Evolutionary conservation across 148 eudicot genomes (phyloP).

Genomic region (Tetragonia tetragonoides): DNA sequence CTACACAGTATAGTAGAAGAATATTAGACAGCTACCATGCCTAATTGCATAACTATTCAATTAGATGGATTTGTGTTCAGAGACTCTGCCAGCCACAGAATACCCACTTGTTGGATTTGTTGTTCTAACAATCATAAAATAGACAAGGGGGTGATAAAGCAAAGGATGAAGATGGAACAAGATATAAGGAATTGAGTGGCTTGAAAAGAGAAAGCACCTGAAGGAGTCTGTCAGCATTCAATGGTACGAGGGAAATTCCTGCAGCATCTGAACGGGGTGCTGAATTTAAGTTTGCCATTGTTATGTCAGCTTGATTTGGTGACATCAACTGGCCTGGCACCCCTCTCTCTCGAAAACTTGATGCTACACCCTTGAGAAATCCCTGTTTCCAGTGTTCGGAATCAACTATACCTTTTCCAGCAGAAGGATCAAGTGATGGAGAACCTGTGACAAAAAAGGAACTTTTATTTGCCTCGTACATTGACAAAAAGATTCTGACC

Average conservation of each 20-base stretch:
- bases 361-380: constrained; percentile 31
- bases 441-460: constrained; percentile 11
- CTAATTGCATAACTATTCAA: no score
- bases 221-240: constrained; percentile 37
- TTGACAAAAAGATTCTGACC: neutral
- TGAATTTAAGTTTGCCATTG: constrained; percentile 24
- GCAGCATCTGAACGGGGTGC: constrained; percentile 45
- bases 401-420: constrained; percentile 43
- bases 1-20: no score
- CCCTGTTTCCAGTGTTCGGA: constrained; percentile 52
- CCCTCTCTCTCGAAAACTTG: constrained; percentile 39
- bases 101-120: no score
- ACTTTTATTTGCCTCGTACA: constrained; percentile 4
- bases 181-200: neutral
- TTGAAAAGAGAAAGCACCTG: constrained; percentile 41
- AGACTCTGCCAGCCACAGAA: no score
- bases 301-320: constrained; percentile 32
- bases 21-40: no score
- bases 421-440: constrained; percentile 31
- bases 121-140: no score
- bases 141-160: neutral
- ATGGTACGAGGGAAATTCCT: constrained; percentile 32
- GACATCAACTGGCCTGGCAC: constrained; percentile 35
- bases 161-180: neutral
- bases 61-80: no score